Conservation (phyloP, 345 rosid genomes). For the Noccaea bulbosa region DNA sequence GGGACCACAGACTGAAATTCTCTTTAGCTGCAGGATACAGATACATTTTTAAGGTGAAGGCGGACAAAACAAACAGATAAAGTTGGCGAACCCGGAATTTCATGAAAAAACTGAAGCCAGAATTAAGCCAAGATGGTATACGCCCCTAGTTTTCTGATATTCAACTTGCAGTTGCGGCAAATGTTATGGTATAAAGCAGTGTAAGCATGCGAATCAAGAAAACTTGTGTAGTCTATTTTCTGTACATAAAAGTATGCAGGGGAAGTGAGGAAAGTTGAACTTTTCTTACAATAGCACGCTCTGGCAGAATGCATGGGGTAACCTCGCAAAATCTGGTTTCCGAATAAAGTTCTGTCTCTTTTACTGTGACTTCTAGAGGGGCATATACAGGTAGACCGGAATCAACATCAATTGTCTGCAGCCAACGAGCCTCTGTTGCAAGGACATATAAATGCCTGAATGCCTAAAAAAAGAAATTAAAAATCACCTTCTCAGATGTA, state of each 20-base stretch:
- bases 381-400: conserved; percentile 92
- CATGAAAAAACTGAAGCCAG: conserved; percentile 23
- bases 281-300: conserved; percentile 86
- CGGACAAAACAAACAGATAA: conserved; percentile 11
- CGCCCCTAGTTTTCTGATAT: conserved; percentile 4
- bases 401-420: conserved; percentile 96
- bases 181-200: conserved; percentile 14
- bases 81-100: conserved; percentile 7
- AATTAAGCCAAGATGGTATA: conserved; percentile 13
- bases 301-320: conserved; percentile 94
- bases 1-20: conserved; percentile 85
- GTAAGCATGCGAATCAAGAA: conserved; percentile 20
- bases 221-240: not conserved
- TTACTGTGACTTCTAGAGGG: conserved; percentile 82
- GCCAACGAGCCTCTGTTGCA: conserved; percentile 95
- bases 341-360: conserved; percentile 81
- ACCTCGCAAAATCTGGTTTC: conserved; percentile 89
- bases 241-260: conserved; percentile 18
- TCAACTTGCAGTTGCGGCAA: conserved; percentile 13
- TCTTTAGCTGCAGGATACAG: conserved; percentile 73
- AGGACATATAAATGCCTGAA: conserved; percentile 96
- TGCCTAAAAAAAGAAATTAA: conserved; percentile 59
- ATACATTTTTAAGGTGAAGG: conserved; percentile 35
- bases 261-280: conserved; percentile 19
- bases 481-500: conserved; percentile 24